Base-by-base conservation (phyloP, 768 basidiomycete genomes). In the Gloeopeniophorella convolvens region DNA sequence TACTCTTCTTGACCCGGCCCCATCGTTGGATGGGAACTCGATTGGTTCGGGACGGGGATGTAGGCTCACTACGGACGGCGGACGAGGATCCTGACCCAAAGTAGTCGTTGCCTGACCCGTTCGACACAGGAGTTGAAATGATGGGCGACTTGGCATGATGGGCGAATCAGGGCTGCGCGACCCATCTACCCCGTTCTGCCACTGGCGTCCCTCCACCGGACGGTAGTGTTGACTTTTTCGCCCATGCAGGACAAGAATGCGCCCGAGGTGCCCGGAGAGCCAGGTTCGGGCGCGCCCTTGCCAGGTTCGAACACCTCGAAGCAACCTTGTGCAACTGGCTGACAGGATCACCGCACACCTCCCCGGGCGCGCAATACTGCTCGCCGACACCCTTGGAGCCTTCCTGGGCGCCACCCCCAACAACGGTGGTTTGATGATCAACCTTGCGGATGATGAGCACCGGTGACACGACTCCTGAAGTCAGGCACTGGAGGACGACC, bases 301-400 rank as follows among this genome's bases (percentile, higher is more conserved):
- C 69, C 72, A 9, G 76, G 70, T 60, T 91, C 90, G 57, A 80
- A 90, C 13, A 94, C 88, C 69, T 94, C 91, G 57, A 94, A 91
- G 91, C 91, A 55, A 96, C 85, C 72, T 95, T 96, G 72, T 95
- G 93, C 48, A 96, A 74, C 62, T 97, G 94, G 18, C 91, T 92
- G 35, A 98, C 93, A 12, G 92, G 86, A 61, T 97, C 94, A 2
- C 92, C 92, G 55, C 89, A 89, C 4, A 87, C 83, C 66, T 97
- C 94, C 21, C 90, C 89, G 5, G 82, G 79, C 1, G 80, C 67
- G 61, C 89, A 91, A 63, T 82, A 89, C 57, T 87, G 83, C 62
- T 92, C 86, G 15, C 86, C 82, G 27, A 89, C 81, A 45, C 84
- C 80, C 66, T 91, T 91, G 41, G 83, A 82, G 44, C 89, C 89